Base-by-base conservation (phyloP, 2,329 filamentous ascomycete genomes). In the Cladophialophora chaetospira region DNA sequence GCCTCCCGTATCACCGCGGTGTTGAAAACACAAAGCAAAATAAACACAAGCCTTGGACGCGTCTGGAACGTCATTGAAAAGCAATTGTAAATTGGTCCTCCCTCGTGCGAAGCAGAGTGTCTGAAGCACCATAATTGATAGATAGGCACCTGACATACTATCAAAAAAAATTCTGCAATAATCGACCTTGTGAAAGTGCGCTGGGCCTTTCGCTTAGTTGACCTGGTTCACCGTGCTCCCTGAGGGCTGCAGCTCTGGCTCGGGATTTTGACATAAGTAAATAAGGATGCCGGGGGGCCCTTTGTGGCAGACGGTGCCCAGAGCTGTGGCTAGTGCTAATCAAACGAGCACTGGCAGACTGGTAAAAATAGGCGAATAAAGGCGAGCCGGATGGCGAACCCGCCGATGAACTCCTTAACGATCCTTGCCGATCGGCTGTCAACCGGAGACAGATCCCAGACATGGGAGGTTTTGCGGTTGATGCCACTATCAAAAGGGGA, bases 301-400 rank as follows among this genome's bases (percentile, higher is more conserved):
- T 40, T 11, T 19, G 21, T 17, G 31, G 26, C 29, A 21, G 10
- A 23, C 28, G 46, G 17, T 26, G 46, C 31, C 46, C 31, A 38
- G 46, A 3, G 25, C 29, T 25, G n/a, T 49, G 46, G 31, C 46
- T 25, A n/a, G n/a, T n/a, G n/a, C n/a, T n/a, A n/a, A n/a, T n/a
- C n/a, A n/a, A n/a, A n/a, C n/a, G n/a, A n/a, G n/a, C n/a, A n/a
- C n/a, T n/a, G n/a, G 23, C 15, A 31, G 11, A 28, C 13, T 3
- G 5, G 23, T 26, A 23, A 23, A 19, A 28, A 11, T 51, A 51
- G 31, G 50, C 50, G 50, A 53, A 53, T 53, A 31, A 33, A 53
- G 42, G 50, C 50, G 50, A 53, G 50, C 50, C 48, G 48, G 48
- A 51, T 25, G 48, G 31, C 10, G 35, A 42, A 40, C 35, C 28